These are phyloP conservation scores for Lachnellula cervina DNA, from an alignment of 2,329 filamentous ascomycete species.

Conservation along the genomic window DNA sequence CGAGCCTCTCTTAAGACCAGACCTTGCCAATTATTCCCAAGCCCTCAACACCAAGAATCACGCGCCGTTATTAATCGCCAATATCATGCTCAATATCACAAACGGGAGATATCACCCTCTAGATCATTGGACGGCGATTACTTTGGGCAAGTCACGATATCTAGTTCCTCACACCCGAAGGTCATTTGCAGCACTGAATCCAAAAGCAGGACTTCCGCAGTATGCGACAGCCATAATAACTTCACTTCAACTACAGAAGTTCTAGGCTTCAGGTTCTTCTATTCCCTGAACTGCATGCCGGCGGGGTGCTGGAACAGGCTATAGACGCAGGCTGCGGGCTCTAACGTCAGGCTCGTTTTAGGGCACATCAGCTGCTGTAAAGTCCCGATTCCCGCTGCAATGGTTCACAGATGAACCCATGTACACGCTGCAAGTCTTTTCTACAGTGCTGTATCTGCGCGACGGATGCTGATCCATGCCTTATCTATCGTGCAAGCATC, in stretches of 20 bases:
- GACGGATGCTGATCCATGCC: not conserved
- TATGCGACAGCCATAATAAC: not conserved
- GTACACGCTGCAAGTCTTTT: not conserved
- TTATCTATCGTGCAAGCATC: not conserved
- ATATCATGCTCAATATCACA: not conserved
- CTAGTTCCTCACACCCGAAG: not conserved
- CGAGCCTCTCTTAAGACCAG: not conserved
- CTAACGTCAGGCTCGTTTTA: constrained; percentile 5
- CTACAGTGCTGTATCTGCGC: not conserved
- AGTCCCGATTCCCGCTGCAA: constrained; percentile 3
- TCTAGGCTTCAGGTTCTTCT: not conserved
- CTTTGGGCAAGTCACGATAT: not conserved
- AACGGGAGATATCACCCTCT: not conserved
- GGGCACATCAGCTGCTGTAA: constrained; percentile 4
- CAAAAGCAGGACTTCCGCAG: not conserved
- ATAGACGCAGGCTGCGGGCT: constrained; percentile 7
- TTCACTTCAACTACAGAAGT: not conserved
- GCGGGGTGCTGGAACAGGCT: constrained; percentile 5
- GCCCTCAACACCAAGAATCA: not conserved
- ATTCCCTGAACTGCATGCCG: not conserved
- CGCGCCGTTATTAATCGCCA: not conserved
- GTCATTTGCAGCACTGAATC: not conserved
- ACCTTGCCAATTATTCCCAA: not conserved
- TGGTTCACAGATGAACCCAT: constrained; percentile 7
- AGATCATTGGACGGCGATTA: not conserved